Evolutionary conservation across 257 asterid species (phyloP).

Genomic region (Prunella vulgaris): DNA sequence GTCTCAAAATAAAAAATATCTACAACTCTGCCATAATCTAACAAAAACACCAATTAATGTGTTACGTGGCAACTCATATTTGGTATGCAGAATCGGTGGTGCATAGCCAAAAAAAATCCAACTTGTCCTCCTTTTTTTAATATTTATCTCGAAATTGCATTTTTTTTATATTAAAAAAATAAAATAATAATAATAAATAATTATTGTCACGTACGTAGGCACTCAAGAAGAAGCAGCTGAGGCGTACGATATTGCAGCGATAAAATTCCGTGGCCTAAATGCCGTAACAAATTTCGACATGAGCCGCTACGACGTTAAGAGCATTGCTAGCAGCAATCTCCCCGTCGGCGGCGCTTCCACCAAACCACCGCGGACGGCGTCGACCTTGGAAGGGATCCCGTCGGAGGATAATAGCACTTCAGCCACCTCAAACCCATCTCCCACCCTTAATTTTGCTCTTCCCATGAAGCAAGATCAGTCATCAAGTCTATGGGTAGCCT

Average conservation of each 20-base stretch:
- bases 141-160: background rate
- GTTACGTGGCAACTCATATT: slow-evolving; percentile 34
- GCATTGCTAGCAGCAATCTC: slow-evolving; percentile 62
- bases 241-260: slow-evolving; percentile 84
- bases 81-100: slow-evolving; percentile 41
- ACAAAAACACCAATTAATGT: slow-evolving; percentile 8
- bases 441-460: slow-evolving; percentile 32
- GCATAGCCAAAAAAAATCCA: background rate
- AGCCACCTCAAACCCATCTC: slow-evolving; percentile 20
- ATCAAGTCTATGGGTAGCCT: slow-evolving; percentile 48
- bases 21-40: slow-evolving; percentile 8
- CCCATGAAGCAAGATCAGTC: slow-evolving; percentile 44
- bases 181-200: background rate
- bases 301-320: slow-evolving; percentile 65
- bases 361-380: slow-evolving; percentile 40
- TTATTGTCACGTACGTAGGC: slow-evolving; percentile 25
- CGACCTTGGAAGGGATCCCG: slow-evolving; percentile 30
- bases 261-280: slow-evolving; percentile 73
- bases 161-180: too few species aligned
- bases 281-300: slow-evolving; percentile 83
- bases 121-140: too few species aligned
- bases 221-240: slow-evolving; percentile 92
- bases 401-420: slow-evolving; percentile 25
- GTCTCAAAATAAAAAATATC: slow-evolving; percentile 14
- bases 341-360: slow-evolving; percentile 51